Percentiles rank a stretch among this genome's conserved stretches.
Evolutionary conservation across 75 land plant genomes (phyloP).

Genomic region (Adiantum capillusveneris): DNA sequence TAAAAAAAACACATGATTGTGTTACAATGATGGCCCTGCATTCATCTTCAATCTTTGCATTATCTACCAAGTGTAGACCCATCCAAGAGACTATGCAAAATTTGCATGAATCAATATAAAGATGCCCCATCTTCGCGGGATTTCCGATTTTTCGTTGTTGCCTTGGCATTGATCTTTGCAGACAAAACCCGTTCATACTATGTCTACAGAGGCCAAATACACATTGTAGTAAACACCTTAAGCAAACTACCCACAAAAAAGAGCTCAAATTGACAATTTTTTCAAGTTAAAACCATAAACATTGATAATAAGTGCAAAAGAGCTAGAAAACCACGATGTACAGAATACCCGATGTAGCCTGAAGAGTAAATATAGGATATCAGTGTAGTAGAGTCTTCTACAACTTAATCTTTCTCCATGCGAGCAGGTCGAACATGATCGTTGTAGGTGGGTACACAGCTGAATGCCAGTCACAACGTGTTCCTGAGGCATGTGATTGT

Average conservation of each 20-base stretch:
- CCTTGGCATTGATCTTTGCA: constrained; percentile 72
- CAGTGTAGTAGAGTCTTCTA: constrained; percentile 42
- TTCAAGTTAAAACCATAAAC: no score
- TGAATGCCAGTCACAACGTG: no score
- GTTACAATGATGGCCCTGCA: constrained; percentile 93
- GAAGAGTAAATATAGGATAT: constrained; percentile 71
- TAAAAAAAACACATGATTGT: constrained; percentile 91
- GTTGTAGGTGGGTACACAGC: no score
- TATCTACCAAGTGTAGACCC: constrained; percentile 90
- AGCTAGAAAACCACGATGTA: no score
- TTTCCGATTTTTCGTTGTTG: constrained; percentile 73
- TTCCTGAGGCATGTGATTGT: no score
- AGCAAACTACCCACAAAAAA: no score
- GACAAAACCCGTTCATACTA: constrained; percentile 81
- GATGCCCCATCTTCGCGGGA: constrained; percentile 47
- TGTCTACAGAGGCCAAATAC: constrained; percentile 32
- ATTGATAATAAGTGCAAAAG: no score
- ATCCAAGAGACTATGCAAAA: constrained; percentile 71
- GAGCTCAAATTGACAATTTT: no score
- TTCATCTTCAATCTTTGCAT: constrained; percentile 94
- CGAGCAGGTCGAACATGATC: constrained; percentile 38
- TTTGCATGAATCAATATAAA: constrained; percentile 55
- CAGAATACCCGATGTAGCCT: constrained; percentile 69
- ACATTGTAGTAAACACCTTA: no score
- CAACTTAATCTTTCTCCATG: constrained; percentile 20